Evolutionary conservation across 1,284 basidiomycete genomes (phyloP), one percentile per base, ranked within the genome.

Genomic region (Veloporphyrellus conicus): DNA sequence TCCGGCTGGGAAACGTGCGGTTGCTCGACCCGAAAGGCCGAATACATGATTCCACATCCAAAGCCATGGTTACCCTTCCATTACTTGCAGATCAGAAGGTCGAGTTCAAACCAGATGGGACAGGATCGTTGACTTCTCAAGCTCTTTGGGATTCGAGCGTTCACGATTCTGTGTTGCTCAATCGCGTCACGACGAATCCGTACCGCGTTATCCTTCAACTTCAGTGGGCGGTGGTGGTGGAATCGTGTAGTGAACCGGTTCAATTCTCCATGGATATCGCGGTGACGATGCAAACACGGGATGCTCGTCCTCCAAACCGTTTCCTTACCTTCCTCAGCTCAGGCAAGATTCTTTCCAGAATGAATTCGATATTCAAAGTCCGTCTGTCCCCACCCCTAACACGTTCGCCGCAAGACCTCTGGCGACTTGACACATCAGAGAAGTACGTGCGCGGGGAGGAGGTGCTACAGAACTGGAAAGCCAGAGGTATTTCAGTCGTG

Each of bases 361-460:
- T 83, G 28, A 92, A 84, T 58, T 82, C 81, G 14, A 77, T 95
- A 33, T 97, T 94, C 71, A 79, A 73, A 25, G 78, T 98, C 32
- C 79, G 81, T 40, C 74, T 98, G 22, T 82, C 82, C 3, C 93
- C 95, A 11, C 89, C 90, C 4, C 70, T 92, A 53, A 94, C 90
- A 8, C 84, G 91, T 35, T 92, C 87, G 2, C 81, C 91, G 2
- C 81, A 82, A 62, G 94, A 98, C 52, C 75, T 98, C 11, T 98
- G 95, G 94, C 76, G 93, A 41, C 74, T 98, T 43, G 93, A 98
- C 70, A 98, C 95, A 1, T 84, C 88, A 15, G 87, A 90, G 64
- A 94, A 92, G 66, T 95, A 94, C 64, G 92, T 99, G 0, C 78
- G 85, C 20, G 93, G 94, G 3, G 93, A 98, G 63, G 93, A 97